These are phyloP conservation scores for Cladosporium cucumerinum DNA, from an alignment of 2,329 filamentous ascomycete species.

Conservation along the genomic window DNA sequence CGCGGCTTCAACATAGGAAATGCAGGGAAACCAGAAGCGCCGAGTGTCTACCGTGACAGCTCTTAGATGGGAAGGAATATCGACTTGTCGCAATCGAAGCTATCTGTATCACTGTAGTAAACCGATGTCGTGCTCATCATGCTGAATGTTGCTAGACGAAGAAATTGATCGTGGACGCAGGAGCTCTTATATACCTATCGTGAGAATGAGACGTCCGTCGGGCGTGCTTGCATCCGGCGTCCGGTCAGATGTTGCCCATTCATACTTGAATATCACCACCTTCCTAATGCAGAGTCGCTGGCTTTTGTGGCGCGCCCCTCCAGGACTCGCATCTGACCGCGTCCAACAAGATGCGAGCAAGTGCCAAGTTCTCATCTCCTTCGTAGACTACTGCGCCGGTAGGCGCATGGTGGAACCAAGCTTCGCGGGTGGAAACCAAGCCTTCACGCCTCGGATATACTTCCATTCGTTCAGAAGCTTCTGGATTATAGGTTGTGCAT, in stretches of 20 bases:
- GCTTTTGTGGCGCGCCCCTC: neutral
- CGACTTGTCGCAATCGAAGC: neutral
- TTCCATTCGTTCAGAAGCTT: conserved; percentile 23
- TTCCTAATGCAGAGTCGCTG: neutral
- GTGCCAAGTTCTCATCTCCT: neutral
- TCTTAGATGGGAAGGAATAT: neutral
- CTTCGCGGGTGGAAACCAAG: conserved; percentile 3
- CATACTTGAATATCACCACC: neutral
- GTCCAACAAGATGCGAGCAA: neutral
- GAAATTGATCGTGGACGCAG: neutral
- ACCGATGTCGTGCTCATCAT: neutral
- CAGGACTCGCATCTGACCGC: neutral
- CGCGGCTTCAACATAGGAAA: neutral
- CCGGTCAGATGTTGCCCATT: neutral
- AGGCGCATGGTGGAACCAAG: neutral
- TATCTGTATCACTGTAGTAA: neutral
- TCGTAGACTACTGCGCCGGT: neutral
- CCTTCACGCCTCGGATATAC: conserved; percentile 1
- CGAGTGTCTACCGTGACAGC: neutral
- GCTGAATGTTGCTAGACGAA: neutral
- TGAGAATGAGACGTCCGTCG: neutral
- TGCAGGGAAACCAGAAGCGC: neutral
- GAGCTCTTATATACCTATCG: neutral
- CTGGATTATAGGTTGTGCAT: conserved; percentile 29
- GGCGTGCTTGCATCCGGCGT: neutral